Conservation (phyloP, 1,139 yeast species). For the Suhomyces terraborum region DNA sequence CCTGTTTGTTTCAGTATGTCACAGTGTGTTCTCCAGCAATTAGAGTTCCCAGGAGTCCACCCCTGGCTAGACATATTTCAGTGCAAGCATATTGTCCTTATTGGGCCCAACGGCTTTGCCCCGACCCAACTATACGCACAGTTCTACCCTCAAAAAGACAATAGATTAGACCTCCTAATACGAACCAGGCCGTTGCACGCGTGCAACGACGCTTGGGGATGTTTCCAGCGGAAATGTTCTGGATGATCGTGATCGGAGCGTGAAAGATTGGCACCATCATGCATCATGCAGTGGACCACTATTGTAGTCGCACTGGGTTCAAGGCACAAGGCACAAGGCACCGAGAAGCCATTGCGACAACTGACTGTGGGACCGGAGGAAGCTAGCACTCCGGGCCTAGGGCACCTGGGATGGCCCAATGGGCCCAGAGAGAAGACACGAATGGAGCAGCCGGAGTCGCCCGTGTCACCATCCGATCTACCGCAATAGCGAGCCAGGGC, state of each 20-base stretch:
- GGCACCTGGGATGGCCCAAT: too few species aligned
- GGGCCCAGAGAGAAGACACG: too few species aligned
- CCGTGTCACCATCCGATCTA: too few species aligned
- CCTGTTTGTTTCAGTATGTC: too few species aligned
- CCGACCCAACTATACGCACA: not conserved
- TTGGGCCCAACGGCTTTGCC: conserved; percentile 3
- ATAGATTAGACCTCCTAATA: not conserved
- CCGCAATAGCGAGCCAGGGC: too few species aligned
- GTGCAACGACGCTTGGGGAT: not conserved
- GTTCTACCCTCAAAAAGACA: not conserved
- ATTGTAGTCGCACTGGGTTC: not conserved
- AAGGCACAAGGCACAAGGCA: too few species aligned
- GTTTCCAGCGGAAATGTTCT: not conserved
- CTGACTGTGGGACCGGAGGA: too few species aligned
- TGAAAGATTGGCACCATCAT: not conserved
- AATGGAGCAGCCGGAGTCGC: too few species aligned
- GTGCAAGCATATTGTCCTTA: not conserved
- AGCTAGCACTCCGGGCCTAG: too few species aligned
- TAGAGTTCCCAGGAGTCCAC: not conserved
- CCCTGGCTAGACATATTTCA: conserved; percentile 3
- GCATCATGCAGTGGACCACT: not conserved
- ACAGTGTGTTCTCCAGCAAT: not conserved
- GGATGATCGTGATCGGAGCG: not conserved
- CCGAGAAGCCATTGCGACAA: too few species aligned
- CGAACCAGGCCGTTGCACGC: conserved; percentile 1